These are phyloP conservation scores for Quercus engelmannii DNA, from an alignment of 306 rosid species.

Conservation along the genomic window DNA sequence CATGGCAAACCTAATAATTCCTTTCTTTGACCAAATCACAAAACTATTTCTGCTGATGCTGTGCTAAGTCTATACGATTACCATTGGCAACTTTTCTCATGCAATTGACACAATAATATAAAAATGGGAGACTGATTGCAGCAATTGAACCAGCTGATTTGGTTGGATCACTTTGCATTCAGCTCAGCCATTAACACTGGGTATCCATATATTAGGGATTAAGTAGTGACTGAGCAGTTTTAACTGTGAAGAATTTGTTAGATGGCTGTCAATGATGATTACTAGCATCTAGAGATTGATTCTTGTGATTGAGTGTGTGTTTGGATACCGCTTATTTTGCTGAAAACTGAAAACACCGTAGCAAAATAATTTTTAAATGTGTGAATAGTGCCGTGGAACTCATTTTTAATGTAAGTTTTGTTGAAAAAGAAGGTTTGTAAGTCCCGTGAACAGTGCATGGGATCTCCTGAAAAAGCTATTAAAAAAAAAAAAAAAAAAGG, in stretches of 20 bases:
- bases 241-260: neutral
- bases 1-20: neutral
- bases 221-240: neutral
- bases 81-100: neutral
- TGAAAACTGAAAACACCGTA: too few relatives aligned
- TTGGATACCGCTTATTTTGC: too few relatives aligned
- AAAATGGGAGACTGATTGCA: neutral
- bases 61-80: neutral
- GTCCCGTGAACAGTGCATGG: too few relatives aligned
- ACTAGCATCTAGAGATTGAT: neutral
- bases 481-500: too few relatives aligned
- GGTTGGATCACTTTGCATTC: neutral
- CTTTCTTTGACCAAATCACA: neutral
- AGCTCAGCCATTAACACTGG: neutral
- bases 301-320: neutral
- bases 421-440: rapidly evolving
- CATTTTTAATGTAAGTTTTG: too few relatives aligned
- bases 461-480: too few relatives aligned
- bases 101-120: neutral
- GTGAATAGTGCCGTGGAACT: too few relatives aligned
- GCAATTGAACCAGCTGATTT: neutral
- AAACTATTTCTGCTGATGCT: neutral
- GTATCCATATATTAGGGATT: neutral
- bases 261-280: neutral
- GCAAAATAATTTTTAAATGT: too few relatives aligned